These are phyloP conservation scores for Phytopythium aichiense DNA, from an alignment of 352 stramenopile species.

Conservation along the genomic window DNA sequence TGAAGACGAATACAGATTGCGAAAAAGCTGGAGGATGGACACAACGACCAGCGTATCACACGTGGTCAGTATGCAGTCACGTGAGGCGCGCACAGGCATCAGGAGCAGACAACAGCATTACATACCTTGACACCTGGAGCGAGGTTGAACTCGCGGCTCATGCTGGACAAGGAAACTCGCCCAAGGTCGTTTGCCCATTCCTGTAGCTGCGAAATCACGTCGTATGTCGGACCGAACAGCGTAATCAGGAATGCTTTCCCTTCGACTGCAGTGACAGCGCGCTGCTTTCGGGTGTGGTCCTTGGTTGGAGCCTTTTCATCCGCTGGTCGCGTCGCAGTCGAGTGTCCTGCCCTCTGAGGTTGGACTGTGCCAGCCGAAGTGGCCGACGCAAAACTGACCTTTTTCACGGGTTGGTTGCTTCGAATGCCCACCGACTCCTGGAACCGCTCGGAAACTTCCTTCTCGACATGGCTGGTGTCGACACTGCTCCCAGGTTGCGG, in stretches of 20 bases:
- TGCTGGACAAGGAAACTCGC: slow-evolving; percentile 30
- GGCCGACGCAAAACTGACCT: slow-evolving; percentile 20
- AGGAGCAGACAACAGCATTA: background rate
- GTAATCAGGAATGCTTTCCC: slow-evolving; percentile 40
- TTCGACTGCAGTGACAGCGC: slow-evolving; percentile 15
- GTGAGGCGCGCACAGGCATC: background rate
- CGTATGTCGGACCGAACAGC: slow-evolving; percentile 51
- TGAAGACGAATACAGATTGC: slow-evolving; percentile 16
- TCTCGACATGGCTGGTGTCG: background rate
- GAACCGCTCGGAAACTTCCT: background rate
- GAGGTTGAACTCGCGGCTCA: slow-evolving; percentile 63
- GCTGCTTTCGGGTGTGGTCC: background rate
- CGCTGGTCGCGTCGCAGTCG: background rate
- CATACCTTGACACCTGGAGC: slow-evolving; percentile 46
- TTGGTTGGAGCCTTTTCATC: background rate
- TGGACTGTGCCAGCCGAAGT: background rate
- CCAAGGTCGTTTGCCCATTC: slow-evolving; percentile 37
- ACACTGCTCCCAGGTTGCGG: background rate
- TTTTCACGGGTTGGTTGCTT: slow-evolving; percentile 11
- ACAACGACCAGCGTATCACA: background rate
- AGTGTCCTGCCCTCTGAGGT: background rate
- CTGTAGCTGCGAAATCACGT: slow-evolving; percentile 51
- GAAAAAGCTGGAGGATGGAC: slow-evolving; percentile 32
- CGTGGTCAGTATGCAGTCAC: background rate
- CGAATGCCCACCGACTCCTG: slow-evolving; percentile 1